These are phyloP conservation scores for Kwoniella botswanensis DNA, from an alignment of 768 basidiomycete genomes.

Conservation along the genomic window DNA sequence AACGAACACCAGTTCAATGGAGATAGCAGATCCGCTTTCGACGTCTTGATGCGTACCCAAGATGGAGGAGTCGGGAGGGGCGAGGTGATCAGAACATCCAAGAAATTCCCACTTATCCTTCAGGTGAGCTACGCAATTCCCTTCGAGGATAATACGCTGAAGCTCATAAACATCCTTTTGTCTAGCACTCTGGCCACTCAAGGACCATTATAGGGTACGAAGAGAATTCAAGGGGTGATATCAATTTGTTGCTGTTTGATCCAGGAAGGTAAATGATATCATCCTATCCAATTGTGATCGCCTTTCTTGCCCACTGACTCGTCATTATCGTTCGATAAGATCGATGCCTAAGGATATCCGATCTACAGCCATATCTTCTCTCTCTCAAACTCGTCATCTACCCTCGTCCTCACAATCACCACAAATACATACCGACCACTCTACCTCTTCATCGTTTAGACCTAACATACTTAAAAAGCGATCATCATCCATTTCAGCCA, in stretches of 20 bases:
- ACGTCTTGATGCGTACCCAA: constrained; percentile 60
- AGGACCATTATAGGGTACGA: constrained; percentile 84
- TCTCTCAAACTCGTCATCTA: neutral
- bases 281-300: neutral
- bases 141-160: neutral
- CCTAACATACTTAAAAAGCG: constrained; percentile 8
- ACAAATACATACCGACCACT: neutral
- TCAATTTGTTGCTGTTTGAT: constrained; percentile 77
- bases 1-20: neutral
- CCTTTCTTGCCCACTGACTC: neutral
- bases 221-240: constrained; percentile 64
- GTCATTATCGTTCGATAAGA: constrained; percentile 12
- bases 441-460: neutral
- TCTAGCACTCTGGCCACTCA: constrained; percentile 85
- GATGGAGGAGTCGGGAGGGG: constrained; percentile 58
- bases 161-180: neutral
- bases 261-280: constrained; percentile 62
- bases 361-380: constrained; percentile 21
- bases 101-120: constrained; percentile 79
- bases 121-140: constrained; percentile 47
- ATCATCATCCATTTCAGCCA: constrained; percentile 21
- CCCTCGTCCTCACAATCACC: neutral
- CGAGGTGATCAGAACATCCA: constrained; percentile 64
- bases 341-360: constrained; percentile 31
- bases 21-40: constrained; percentile 61